Base-by-base conservation (phyloP, 148 eudicot genomes). In the Selenicereus undatus region DNA sequence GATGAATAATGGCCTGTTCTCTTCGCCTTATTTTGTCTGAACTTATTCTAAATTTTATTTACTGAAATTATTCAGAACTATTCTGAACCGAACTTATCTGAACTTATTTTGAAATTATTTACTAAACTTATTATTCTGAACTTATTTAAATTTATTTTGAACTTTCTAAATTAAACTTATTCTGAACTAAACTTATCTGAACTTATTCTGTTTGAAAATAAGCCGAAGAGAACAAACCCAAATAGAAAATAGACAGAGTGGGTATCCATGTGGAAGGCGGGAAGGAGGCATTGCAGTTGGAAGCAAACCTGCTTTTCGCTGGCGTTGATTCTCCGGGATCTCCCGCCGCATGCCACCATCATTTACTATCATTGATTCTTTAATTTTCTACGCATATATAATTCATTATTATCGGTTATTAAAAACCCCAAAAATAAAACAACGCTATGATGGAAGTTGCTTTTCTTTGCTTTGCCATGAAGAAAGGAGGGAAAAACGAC, bases 251-350 rank as follows among this genome's bases (percentile, higher is more conserved):
- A 35, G n/a, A 78, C 16, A 69, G 17, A 36, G 43, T 39, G 9
- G 70, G 50, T 79, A 70, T 62, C 30, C 81, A 79, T 79, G 81
- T 79, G 76, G 13, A 13, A 32, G 58, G 29, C 65, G 74, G 64
- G 29, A 29, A 10, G 42, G 60, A 62, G 68, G 29, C 68, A 52
- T 29, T 71, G 68, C 75, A 30, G 24, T 79, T 79, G 66, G 68
- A 79, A n/a, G 73, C 73, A 77, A 64, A 64, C 71, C 50, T 62
- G 64, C 79, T 62, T 54, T 58, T 14, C 3, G 68, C 39, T 77
- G 36, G 50, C 50, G 22, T 52, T 39, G 52, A 79, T 79, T 30
- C 29, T 52, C 21, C 54, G 24, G 70, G 54, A 79, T 71, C 70
- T 32, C 45, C 68, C 69, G 65, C 76, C 75, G 42, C 71, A 70